A percentile compares a stretch with the other conserved stretches of the same genome.
Evolutionary conservation across 495 filamentous ascomycete species (phyloP).

Genomic region (Sphaerosporella brunnea): DNA sequence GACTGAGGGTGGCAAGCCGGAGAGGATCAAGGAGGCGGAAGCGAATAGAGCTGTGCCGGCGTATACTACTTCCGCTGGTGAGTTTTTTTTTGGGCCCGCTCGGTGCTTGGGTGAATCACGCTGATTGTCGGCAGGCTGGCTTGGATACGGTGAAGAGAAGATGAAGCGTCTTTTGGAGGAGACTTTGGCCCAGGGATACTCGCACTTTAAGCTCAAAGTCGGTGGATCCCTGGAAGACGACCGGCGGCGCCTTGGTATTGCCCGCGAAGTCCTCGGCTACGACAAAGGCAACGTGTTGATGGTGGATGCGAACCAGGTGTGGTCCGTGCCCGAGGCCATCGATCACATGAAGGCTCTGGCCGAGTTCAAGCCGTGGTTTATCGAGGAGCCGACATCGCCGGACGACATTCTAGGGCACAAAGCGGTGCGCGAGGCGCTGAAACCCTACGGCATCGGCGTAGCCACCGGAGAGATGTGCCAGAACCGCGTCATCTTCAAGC

Average conservation of each 20-base stretch:
- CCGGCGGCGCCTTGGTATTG: conserved; percentile 48
- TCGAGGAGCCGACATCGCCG: conserved; percentile 89
- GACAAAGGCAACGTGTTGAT: conserved; percentile 76
- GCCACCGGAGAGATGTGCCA: conserved; percentile 96
- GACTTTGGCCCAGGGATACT: conserved; percentile 57
- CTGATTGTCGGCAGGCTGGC: conserved; percentile 38
- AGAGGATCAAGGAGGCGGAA: conserved; percentile 52
- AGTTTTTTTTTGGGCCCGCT: background rate
- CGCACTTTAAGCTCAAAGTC: conserved; percentile 86
- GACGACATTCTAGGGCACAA: conserved; percentile 85
- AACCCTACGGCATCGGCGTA: conserved; percentile 58
- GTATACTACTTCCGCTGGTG: conserved; percentile 69
- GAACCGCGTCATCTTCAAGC: conserved; percentile 88
- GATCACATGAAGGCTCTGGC: conserved; percentile 67
- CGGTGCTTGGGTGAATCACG: background rate
- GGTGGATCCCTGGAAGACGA: conserved; percentile 57
- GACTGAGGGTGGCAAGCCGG: conserved; percentile 43
- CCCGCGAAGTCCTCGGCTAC: conserved; percentile 67
- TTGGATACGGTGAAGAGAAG: conserved; percentile 83
- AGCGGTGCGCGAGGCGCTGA: conserved; percentile 61
- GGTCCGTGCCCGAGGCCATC: conserved; percentile 83
- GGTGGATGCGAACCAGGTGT: conserved; percentile 92
- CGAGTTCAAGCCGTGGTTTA: conserved; percentile 88
- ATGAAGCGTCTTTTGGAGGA: conserved; percentile 54
- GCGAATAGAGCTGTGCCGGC: conserved; percentile 59